Evolutionary conservation across 768 basidiomycete species (phyloP).

Genomic region (Calocybe cyanea): DNA sequence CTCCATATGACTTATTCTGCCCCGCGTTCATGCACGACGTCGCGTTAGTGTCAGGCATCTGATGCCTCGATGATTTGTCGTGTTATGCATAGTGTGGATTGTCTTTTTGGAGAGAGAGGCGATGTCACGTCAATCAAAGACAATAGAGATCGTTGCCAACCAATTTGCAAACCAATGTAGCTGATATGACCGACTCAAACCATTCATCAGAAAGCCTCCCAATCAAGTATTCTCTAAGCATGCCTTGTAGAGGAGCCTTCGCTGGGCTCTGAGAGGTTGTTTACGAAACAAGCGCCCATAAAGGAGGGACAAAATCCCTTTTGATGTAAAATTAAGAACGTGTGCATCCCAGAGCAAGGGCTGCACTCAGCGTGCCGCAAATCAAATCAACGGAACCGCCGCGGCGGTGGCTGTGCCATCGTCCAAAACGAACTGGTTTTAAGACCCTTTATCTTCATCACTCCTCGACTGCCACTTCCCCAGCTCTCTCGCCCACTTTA

Average conservation of each 20-base stretch:
- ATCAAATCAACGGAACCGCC: constrained; percentile 9
- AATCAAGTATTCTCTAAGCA: too few species aligned
- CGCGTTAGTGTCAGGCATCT: constrained; percentile 8
- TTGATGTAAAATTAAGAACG: too few species aligned
- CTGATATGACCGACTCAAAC: background rate
- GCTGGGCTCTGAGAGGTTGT: too few species aligned
- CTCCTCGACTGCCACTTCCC: constrained; percentile 13
- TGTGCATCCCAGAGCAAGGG: too few species aligned
- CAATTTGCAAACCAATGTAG: background rate
- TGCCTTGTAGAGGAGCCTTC: too few species aligned
- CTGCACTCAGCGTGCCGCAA: background rate
- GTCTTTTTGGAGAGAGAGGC: constrained; percentile 1
- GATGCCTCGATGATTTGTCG: constrained; percentile 8
- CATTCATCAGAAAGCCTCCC: too few species aligned
- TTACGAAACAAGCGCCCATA: too few species aligned
- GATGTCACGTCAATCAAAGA: constrained; percentile 18
- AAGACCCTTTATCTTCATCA: constrained; percentile 12
- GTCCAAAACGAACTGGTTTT: constrained; percentile 10
- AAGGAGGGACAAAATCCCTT: too few species aligned
- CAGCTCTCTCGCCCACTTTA: constrained; percentile 13
- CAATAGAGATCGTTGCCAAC: constrained; percentile 19
- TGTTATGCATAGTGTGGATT: constrained; percentile 4
- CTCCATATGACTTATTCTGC: constrained; percentile 8
- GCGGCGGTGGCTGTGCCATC: constrained; percentile 19
- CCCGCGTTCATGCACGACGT: constrained; percentile 8